Evolutionary conservation across 106 monocot genomes (phyloP).

Genomic region (Acorus calamus): DNA sequence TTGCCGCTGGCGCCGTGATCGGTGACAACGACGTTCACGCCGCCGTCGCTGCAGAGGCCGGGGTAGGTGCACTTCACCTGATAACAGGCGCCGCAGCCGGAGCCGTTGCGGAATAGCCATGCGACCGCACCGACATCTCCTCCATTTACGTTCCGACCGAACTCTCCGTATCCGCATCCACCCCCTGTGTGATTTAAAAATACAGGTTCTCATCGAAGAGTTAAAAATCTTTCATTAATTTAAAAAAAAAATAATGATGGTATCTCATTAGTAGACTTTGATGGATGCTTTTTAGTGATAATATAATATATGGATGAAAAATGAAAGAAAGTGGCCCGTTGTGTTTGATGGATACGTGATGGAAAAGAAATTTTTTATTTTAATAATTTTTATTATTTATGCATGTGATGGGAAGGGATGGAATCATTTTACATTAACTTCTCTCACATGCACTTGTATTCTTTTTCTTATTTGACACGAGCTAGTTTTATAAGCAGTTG

Average conservation of each 20-base stretch:
- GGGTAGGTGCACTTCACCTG: constrained; percentile 19
- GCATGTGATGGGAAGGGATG: too few species aligned
- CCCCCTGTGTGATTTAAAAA: constrained; percentile 8
- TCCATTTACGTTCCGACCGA: constrained; percentile 14
- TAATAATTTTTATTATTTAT: too few species aligned
- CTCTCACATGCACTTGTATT: too few species aligned
- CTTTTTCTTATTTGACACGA: too few species aligned
- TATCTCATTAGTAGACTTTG: not conserved
- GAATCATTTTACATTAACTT: too few species aligned
- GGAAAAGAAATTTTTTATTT: too few species aligned
- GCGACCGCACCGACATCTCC: constrained; percentile 17
- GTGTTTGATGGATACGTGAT: too few species aligned
- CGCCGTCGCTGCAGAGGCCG: constrained; percentile 12
- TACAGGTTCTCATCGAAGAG: too few species aligned
- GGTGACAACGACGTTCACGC: constrained; percentile 21
- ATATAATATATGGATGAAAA: not conserved
- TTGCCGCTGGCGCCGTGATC: constrained; percentile 14
- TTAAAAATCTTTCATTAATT: too few species aligned
- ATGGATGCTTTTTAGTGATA: not conserved
- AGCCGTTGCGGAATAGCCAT: constrained; percentile 17
- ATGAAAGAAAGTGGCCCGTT: too few species aligned
- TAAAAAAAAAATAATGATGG: too few species aligned
- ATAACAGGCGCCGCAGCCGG: constrained; percentile 31
- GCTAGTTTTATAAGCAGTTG: too few species aligned
- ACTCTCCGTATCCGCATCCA: constrained; percentile 28